Base-by-base conservation (phyloP, 768 basidiomycete genomes). In the Lactarius tabidus region DNA sequence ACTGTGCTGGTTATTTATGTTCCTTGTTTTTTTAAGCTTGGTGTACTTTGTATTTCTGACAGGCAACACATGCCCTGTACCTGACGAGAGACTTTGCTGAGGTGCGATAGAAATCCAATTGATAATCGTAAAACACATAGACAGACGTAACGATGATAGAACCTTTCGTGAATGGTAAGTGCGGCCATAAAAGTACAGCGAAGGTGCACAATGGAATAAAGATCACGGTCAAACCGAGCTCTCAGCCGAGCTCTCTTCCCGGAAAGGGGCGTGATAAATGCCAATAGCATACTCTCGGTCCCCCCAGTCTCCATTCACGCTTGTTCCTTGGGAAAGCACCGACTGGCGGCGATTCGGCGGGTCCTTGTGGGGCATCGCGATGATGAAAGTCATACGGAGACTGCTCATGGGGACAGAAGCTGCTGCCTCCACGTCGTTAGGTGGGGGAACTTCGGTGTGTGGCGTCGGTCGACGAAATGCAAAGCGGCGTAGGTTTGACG, bases 281-380 rank as follows among this genome's bases (percentile, higher is more conserved):
- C 68, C 68, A 18, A 69, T 31, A 20, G 59, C 62, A 31, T 59
- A 67, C 26, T 67, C 68, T 28, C 66, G 45, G 8, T 39, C 36
- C 54, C 55, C 45, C 67, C 56, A 68, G n/a, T 31, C 43, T 35
- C 51, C 54, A 18, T 23, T 48, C 36, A 31, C 39, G 1, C 51
- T 38, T 28, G 60, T 59, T 10, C 20, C 3, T 9, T 58, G 59
- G 20, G 67, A 66, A 3, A 58, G 57, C 39, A 39, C 41, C 9
- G 65, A 62, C 29, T 51, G 57, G 17, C 60, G 60, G 12, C 60
- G 39, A 28, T 52, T 63, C 12, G 48, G 38, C 18, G 29, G 20
- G 7, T 41, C 59, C 18, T 59, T 35, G 2, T 41, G 52, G 3
- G 68, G 68, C 68, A 69, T 69, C 23, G 62, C 62, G 36, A 69